Base-by-base conservation (phyloP, 192 early-diverging fungal genomes). In the Coemansia furcata region DNA sequence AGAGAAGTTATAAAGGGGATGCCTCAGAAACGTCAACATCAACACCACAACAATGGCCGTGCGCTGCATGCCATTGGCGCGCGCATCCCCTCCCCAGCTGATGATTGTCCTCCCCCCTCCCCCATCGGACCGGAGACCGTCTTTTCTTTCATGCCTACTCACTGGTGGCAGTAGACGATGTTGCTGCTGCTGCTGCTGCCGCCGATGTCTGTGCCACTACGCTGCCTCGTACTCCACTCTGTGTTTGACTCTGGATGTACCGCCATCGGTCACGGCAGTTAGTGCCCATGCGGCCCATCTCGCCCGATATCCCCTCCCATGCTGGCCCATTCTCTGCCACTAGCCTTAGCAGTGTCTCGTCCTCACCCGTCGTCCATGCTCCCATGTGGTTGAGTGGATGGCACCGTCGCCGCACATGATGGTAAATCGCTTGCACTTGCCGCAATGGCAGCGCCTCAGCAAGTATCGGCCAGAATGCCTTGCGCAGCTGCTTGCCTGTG, bases 211-310 rank as follows among this genome's bases (percentile, higher is more conserved):
- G 6, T 29, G 44, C 47, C 49, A 35, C 46, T 36, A 19, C 32
- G 30, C 54, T 32, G 54, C 30, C n/a, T 8, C 30, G 29, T 60
- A 38, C 37, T 30, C 50, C 19, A 29, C 30, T 11, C 55, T 36
- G 35, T 43, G 17, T 15, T 15, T 39, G n/a, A 44, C 49, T 65
- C 68, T 72, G 78, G 35, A 80, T 72, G 69, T 80, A 75, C 42
- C 78, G 78, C 78, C 78, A 80, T 29, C 69, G 78, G 67, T 80
- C 78, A 63, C 78, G 72, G 66, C 78, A 80, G 78, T 75, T 80
- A 4, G 78, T 75, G 52, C 78, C 78, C 69, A 69, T 80, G 23
- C 78, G 72, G 47, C 78, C 78, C 54, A 80, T 46, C 63, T 72
- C 60, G 60, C 44, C 46, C 60, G 73, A 68, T 36, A 80, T 75